Evolutionary conservation across 2,329 filamentous ascomycete genomes (phyloP).

Genomic region (Fusarium tupiense): DNA sequence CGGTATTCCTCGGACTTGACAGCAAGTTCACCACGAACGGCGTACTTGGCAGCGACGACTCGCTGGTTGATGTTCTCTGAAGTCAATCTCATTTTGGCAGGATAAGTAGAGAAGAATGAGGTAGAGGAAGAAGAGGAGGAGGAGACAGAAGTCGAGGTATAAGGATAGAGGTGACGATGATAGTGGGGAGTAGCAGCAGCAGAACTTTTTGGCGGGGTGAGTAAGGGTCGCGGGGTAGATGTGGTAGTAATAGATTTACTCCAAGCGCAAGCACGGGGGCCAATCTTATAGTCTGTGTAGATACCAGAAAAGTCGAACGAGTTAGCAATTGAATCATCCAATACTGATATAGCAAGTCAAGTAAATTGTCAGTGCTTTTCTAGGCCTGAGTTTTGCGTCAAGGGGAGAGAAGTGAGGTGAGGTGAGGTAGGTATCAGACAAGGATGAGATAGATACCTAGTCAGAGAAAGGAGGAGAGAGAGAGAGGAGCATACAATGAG

Average conservation of each 20-base stretch:
- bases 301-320: conserved; percentile 34
- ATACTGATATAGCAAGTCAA: conserved; percentile 7
- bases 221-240: conserved; percentile 43
- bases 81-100: conserved; percentile 63
- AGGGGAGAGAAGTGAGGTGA: conserved; percentile 12
- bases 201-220: conserved; percentile 43
- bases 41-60: conserved; percentile 89
- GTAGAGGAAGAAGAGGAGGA: conserved; percentile 6
- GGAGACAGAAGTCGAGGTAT: neutral
- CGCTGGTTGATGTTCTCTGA: conserved; percentile 92
- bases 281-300: conserved; percentile 26
- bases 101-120: conserved; percentile 46
- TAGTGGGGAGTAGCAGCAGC: conserved; percentile 11
- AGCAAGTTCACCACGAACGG: conserved; percentile 94
- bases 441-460: conserved; percentile 21
- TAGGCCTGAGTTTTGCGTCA: conserved; percentile 23
- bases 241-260: conserved; percentile 35
- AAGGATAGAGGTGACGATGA: conserved; percentile 28
- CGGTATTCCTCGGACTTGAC: conserved; percentile 93
- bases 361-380: conserved; percentile 29
- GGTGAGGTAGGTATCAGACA: conserved; percentile 25
- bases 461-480: conserved; percentile 11
- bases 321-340: conserved; percentile 37
- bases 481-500: conserved; percentile 8
- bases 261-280: conserved; percentile 30